Conservation (phyloP, 805 yeast species). For the Candida dajiaensis region DNA sequence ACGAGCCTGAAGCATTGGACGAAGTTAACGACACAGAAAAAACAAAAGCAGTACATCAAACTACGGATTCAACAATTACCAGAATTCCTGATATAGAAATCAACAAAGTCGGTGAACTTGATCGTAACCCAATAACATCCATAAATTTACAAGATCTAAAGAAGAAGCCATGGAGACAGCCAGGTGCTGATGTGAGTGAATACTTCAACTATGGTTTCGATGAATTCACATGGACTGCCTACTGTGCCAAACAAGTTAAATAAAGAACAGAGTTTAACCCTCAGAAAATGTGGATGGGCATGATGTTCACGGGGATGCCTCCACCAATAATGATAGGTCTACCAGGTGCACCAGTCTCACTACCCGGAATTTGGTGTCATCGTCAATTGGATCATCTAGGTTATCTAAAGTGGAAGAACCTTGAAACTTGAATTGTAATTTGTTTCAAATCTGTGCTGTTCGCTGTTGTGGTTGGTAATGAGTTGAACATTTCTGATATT, state of each 20-base stretch:
- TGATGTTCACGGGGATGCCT: conserved; percentile 34
- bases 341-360: conserved; percentile 20
- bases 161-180: conserved; percentile 97
- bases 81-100: conserved; percentile 51
- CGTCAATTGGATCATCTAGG: too few relatives aligned
- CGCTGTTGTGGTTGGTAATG: too few relatives aligned
- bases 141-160: conserved; percentile 74
- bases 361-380: too few relatives aligned
- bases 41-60: conserved; percentile 19
- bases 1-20: conserved; percentile 26
- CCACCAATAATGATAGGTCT: conserved; percentile 29
- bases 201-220: conserved; percentile 96
- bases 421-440: too few relatives aligned
- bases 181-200: conserved; percentile 92
- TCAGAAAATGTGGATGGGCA: conserved; percentile 65
- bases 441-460: too few relatives aligned
- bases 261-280: conserved; percentile 77
- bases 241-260: conserved; percentile 82
- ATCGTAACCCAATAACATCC: conserved; percentile 80
- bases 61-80: conserved; percentile 30
- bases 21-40: conserved; percentile 28
- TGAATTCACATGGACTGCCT: conserved; percentile 93
- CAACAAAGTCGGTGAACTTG: conserved; percentile 64
- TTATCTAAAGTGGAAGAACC: too few relatives aligned
- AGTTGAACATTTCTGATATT: too few relatives aligned